Percentiles rank a stretch among this genome's conserved stretches.
phyloP scores from a whole-genome alignment of 2,329 filamentous ascomycete species.

The Fusarium bactridioides region DNA sequence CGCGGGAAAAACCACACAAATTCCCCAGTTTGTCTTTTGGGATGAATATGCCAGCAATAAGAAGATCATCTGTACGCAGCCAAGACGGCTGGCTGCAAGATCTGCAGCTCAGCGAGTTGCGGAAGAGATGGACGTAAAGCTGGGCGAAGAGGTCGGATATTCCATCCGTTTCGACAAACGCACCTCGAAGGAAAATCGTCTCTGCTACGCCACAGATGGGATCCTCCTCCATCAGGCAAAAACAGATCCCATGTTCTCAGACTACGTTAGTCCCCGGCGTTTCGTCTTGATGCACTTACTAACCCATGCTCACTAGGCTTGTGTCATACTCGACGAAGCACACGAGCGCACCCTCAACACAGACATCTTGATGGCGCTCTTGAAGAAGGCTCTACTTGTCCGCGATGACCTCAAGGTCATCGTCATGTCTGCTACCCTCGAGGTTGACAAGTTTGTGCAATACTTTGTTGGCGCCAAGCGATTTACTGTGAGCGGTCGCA shows the following conservation, averaged over 20 bases:
- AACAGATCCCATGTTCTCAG: neutral
- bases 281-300: neutral
- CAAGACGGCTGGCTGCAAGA: neutral
- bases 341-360: neutral
- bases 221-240: neutral
- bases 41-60: neutral
- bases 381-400: neutral
- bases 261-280: neutral
- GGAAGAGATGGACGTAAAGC: neutral
- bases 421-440: neutral
- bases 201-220: neutral
- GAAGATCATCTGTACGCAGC: neutral
- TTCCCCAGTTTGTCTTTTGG: neutral
- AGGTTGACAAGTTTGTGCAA: neutral
- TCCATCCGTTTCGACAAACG: neutral
- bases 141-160: neutral
- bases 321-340: neutral
- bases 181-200: neutral
- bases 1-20: neutral
- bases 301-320: neutral
- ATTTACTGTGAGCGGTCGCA: neutral
- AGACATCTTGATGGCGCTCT: neutral
- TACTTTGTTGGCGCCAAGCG: neutral
- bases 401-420: neutral
- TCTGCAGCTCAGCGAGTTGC: neutral